Conservation (phyloP, 352 stramenopile genomes). For the Pythium biforme region DNA sequence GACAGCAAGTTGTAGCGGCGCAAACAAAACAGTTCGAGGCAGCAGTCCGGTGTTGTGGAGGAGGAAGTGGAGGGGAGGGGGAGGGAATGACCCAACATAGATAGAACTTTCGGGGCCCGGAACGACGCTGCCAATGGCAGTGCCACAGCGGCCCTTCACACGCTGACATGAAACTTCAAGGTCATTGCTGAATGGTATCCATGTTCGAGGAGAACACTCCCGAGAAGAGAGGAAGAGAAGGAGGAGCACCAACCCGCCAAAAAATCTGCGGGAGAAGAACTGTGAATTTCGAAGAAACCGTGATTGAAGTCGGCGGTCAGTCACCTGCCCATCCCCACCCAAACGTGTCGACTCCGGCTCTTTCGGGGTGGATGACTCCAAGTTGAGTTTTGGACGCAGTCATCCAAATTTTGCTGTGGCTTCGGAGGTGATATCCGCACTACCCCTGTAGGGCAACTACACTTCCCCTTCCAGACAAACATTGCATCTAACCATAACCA, state of each 20-base stretch:
- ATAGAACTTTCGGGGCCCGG: too few species aligned
- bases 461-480: too few species aligned
- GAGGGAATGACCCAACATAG: neutral
- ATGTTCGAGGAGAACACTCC: neutral
- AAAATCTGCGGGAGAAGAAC: constrained; percentile 13
- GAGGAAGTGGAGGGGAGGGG: too few species aligned
- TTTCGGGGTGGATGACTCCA: constrained; percentile 11
- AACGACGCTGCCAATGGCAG: too few species aligned
- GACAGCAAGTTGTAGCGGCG: neutral
- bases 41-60: neutral
- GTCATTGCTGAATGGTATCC: neutral
- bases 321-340: constrained; percentile 1
- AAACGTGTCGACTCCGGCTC: neutral
- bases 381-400: neutral
- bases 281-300: constrained; percentile 4
- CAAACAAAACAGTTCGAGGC: too few species aligned
- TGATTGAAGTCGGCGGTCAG: constrained; percentile 13
- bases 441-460: too few species aligned
- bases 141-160: too few species aligned
- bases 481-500: too few species aligned
- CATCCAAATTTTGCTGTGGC: neutral
- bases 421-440: too few species aligned
- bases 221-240: too few species aligned
- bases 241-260: neutral
- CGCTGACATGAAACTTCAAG: neutral